A percentile compares a stretch with the other conserved stretches of the same genome.
These are phyloP conservation scores for Floccularia luteovirens DNA, from an alignment of 768 basidiomycete species.

Conservation along the genomic window DNA sequence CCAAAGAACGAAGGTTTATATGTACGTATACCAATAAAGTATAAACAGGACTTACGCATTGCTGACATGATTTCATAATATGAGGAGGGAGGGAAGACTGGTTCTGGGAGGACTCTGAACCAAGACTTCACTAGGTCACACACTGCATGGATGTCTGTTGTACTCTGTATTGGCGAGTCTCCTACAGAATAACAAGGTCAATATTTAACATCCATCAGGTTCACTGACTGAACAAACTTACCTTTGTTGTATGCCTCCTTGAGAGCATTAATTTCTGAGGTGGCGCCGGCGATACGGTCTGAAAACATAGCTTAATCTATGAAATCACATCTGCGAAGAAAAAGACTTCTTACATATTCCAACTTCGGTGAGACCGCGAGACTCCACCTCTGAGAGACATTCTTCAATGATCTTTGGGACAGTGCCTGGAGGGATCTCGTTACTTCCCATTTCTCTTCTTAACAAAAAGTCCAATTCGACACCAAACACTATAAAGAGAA, in stretches of 20 bases:
- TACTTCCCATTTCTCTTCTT: conserved; percentile 50
- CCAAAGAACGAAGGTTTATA: conserved; percentile 2
- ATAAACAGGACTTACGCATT: conserved; percentile 43
- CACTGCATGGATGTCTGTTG: conserved; percentile 74
- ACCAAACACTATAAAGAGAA: conserved; percentile 49
- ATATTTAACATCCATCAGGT: not conserved
- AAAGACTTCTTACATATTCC: conserved; percentile 62
- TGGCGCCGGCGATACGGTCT: conserved; percentile 84
- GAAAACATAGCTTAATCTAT: conserved; percentile 1
- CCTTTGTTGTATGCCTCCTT: conserved; percentile 74
- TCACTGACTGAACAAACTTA: conserved; percentile 12
- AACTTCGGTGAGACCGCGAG: conserved; percentile 70
- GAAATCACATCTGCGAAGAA: not conserved
- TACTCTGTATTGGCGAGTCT: conserved; percentile 48
- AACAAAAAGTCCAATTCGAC: conserved; percentile 68
- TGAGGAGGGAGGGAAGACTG: conserved; percentile 62
- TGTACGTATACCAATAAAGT: not conserved
- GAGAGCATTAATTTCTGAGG: conserved; percentile 57
- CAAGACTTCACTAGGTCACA: conserved; percentile 81
- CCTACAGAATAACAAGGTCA: conserved; percentile 27
- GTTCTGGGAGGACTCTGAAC: conserved; percentile 78
- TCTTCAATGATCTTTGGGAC: conserved; percentile 61
- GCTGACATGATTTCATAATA: conserved; percentile 67
- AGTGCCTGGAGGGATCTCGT: conserved; percentile 42
- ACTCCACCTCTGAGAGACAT: conserved; percentile 65